These are phyloP conservation scores for Lactarius sp. DNA, from an alignment of 768 basidiomycete genomes.

Conservation along the genomic window DNA sequence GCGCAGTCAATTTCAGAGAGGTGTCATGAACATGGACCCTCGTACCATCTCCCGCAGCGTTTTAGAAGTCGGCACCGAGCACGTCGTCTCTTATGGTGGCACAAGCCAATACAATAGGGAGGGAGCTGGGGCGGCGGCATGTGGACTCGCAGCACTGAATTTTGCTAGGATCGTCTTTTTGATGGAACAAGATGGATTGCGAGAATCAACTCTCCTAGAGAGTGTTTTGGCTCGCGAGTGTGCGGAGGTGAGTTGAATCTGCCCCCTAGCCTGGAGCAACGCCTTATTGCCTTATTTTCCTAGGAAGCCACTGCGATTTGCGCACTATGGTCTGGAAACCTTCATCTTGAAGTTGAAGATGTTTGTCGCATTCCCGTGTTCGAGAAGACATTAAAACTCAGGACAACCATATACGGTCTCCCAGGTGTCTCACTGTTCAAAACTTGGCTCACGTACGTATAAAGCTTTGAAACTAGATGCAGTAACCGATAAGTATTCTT, in stretches of 20 bases:
- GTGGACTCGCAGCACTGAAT: constrained; percentile 64
- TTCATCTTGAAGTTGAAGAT: constrained; percentile 55
- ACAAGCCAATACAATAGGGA: constrained; percentile 48
- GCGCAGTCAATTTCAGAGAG: background rate
- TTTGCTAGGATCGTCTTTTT: constrained; percentile 50
- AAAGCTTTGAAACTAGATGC: background rate
- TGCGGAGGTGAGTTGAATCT: constrained; percentile 34
- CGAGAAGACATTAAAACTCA: constrained; percentile 35
- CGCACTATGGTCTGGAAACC: constrained; percentile 46
- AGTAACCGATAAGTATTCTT: background rate
- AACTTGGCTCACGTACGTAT: constrained; percentile 31
- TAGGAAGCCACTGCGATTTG: constrained; percentile 59
- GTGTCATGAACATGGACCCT: background rate
- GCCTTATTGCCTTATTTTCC: background rate
- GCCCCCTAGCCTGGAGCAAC: background rate
- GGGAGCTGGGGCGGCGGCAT: constrained; percentile 47
- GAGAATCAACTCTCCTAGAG: constrained; percentile 32
- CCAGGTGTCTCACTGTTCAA: constrained; percentile 39
- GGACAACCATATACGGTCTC: constrained; percentile 35
- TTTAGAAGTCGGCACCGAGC: constrained; percentile 30
- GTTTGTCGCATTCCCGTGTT: constrained; percentile 49
- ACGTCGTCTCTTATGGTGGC: constrained; percentile 42
- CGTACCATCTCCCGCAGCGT: constrained; percentile 1
- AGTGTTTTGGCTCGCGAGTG: constrained; percentile 34
- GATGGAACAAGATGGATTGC: constrained; percentile 32